These are phyloP conservation scores for Medicago lupulina DNA, from an alignment of 306 rosid genomes.

Conservation along the genomic window DNA sequence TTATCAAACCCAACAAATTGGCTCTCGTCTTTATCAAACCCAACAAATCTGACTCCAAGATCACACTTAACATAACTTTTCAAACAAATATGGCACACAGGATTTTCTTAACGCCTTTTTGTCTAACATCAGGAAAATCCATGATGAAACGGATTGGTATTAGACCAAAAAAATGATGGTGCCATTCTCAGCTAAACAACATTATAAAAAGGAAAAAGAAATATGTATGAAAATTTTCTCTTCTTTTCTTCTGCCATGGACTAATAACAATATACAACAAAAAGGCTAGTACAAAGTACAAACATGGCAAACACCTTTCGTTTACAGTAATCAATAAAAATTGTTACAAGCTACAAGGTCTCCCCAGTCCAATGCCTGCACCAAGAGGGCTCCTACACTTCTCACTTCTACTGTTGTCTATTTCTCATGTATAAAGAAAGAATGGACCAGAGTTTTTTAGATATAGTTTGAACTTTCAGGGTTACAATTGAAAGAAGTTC, in stretches of 20 bases:
- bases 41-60: not conserved
- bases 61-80: not conserved
- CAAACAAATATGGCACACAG: not conserved
- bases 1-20: not conserved
- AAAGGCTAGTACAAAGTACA: slow-evolving; percentile 40
- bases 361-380: slow-evolving; percentile 35
- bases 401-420: slow-evolving; percentile 30
- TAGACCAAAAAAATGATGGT: slow-evolving; percentile 5
- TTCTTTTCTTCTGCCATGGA: slow-evolving; percentile 37
- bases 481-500: slow-evolving; percentile 33
- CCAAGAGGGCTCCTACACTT: slow-evolving; percentile 14
- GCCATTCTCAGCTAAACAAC: slow-evolving; percentile 15
- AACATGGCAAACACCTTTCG: slow-evolving; percentile 43
- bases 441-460: slow-evolving; percentile 30
- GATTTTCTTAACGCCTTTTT: not conserved
- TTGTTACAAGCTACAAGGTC: slow-evolving; percentile 47
- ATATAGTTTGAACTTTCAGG: slow-evolving; percentile 35
- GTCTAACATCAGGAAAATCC: not conserved
- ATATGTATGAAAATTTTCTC: slow-evolving; percentile 38
- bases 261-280: slow-evolving; percentile 51
- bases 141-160: not conserved
- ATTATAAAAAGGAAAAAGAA: slow-evolving; percentile 9
- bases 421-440: slow-evolving; percentile 25
- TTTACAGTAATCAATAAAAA: slow-evolving; percentile 55
- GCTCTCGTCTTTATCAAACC: not conserved